Percentiles rank a stretch among this genome's conserved stretches.
Conservation (phyloP, 495 filamentous ascomycete species). For the Hypoxylon fuscum region DNA sequence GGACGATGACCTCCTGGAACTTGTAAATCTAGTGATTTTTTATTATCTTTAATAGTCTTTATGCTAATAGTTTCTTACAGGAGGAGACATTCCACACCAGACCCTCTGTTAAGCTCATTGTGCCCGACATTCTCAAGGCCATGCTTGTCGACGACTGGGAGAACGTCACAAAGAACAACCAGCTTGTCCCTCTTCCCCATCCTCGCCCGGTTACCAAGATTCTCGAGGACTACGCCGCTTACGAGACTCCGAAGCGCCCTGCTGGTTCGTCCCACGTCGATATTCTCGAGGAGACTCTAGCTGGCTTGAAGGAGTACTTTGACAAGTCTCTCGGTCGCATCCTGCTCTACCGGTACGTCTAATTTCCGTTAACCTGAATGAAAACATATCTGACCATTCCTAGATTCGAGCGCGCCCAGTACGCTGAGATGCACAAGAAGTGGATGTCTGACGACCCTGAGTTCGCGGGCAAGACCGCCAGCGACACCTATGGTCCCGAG, state of each 20-base stretch:
- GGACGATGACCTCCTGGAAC: slow-evolving; percentile 8
- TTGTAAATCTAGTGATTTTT: slow-evolving; percentile 8
- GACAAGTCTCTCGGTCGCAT: slow-evolving; percentile 85
- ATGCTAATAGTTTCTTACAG: slow-evolving; percentile 58
- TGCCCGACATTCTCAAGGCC: slow-evolving; percentile 87
- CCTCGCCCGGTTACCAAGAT: slow-evolving; percentile 77
- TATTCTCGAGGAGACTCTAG: slow-evolving; percentile 86
- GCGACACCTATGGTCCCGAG: slow-evolving; percentile 92
- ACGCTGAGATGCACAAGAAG: slow-evolving; percentile 71
- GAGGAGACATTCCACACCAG: slow-evolving; percentile 84
- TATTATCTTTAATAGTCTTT: background rate
- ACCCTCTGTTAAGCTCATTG: slow-evolving; percentile 81
- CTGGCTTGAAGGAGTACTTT: slow-evolving; percentile 90
- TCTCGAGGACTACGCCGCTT: slow-evolving; percentile 76
- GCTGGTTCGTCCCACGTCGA: slow-evolving; percentile 74
- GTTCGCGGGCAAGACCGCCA: slow-evolving; percentile 68
- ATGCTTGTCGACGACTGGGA: slow-evolving; percentile 98
- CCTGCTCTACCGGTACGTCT: slow-evolving; percentile 76
- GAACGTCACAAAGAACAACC: slow-evolving; percentile 92
- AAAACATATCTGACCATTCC: slow-evolving; percentile 12
- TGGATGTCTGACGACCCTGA: slow-evolving; percentile 66
- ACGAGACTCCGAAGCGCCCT: slow-evolving; percentile 72
- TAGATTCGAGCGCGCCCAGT: slow-evolving; percentile 88
- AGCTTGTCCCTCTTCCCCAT: slow-evolving; percentile 85
- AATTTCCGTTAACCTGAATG: background rate